Conservation (phyloP, 179 eudicot genomes). For the Spergularia azorica region DNA sequence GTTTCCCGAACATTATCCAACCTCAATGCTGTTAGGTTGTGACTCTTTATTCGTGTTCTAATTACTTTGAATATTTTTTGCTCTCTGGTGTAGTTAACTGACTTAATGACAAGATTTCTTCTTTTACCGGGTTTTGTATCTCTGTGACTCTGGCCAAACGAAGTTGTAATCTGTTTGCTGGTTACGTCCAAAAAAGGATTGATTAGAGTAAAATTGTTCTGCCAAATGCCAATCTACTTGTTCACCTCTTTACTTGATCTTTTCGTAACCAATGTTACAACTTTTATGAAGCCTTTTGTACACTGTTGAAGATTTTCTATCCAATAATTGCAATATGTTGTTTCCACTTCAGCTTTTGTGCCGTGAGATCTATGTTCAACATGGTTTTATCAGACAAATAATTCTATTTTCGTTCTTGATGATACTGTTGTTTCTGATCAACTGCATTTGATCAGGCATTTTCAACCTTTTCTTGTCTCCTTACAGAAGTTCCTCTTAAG, state of each 20-base stretch:
- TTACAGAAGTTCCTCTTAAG: slow-evolving; percentile 18
- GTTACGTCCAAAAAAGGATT: too few relatives aligned
- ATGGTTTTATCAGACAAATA: neutral
- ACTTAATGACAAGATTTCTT: neutral
- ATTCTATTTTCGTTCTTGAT: neutral
- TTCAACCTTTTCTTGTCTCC: neutral
- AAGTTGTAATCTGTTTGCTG: too few relatives aligned
- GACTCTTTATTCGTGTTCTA: slow-evolving; percentile 3
- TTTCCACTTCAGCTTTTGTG: too few relatives aligned
- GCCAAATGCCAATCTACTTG: too few relatives aligned
- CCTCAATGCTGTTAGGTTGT: slow-evolving; percentile 73
- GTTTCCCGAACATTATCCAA: slow-evolving; percentile 82
- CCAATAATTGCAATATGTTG: too few relatives aligned
- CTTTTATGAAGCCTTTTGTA: too few relatives aligned
- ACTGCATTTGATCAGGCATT: slow-evolving; percentile 8
- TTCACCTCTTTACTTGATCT: neutral
- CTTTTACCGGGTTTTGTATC: neutral
- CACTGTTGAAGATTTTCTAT: too few relatives aligned
- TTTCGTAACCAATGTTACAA: neutral
- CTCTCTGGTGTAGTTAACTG: neutral
- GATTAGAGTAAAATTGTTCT: too few relatives aligned
- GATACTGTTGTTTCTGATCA: neutral
- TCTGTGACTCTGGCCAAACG: too few relatives aligned
- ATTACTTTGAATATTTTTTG: neutral
- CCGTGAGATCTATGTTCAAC: neutral